Conservation (phyloP, 2,329 filamentous ascomycete species). For the Fusarium longipes region DNA sequence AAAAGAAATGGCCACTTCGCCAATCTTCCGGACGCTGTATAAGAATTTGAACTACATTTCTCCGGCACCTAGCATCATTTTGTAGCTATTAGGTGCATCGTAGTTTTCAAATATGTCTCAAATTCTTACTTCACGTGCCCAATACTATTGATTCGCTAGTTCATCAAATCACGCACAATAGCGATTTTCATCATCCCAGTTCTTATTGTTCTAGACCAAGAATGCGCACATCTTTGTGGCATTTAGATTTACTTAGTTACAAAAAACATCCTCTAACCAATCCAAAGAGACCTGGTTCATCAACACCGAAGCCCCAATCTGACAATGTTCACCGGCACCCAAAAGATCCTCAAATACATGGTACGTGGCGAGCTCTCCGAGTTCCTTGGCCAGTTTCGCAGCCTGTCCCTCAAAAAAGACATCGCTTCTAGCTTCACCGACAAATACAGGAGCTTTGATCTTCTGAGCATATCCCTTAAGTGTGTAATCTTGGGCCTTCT, state of each 20-base stretch:
- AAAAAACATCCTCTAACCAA: slow-evolving; percentile 22
- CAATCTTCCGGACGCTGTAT: too few species aligned
- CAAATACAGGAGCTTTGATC: slow-evolving; percentile 42
- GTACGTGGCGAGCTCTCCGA: not conserved
- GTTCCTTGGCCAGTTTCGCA: not conserved
- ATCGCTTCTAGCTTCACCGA: slow-evolving; percentile 23
- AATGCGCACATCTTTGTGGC: too few species aligned
- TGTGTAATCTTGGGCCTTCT: slow-evolving; percentile 16
- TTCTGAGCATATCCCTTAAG: slow-evolving; percentile 24
- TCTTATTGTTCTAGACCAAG: too few species aligned
- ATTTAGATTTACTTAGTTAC: not conserved
- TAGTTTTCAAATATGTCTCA: too few species aligned
- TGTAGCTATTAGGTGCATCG: too few species aligned
- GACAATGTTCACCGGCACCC: slow-evolving; percentile 10
- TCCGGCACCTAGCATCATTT: too few species aligned
- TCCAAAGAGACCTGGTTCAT: slow-evolving; percentile 24
- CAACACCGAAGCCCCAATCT: slow-evolving; percentile 9
- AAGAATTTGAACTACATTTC: too few species aligned
- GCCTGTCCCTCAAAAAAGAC: slow-evolving; percentile 21
- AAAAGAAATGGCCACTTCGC: too few species aligned
- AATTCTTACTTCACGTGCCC: too few species aligned
- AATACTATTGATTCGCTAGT: too few species aligned
- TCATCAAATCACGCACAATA: too few species aligned
- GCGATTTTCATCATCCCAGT: too few species aligned
- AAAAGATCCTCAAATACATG: slow-evolving; percentile 1